Evolutionary conservation across 108 stramenopile genomes (phyloP), one percentile per base, ranked within the genome.

Genomic region (Nitzschia sp.): DNA sequence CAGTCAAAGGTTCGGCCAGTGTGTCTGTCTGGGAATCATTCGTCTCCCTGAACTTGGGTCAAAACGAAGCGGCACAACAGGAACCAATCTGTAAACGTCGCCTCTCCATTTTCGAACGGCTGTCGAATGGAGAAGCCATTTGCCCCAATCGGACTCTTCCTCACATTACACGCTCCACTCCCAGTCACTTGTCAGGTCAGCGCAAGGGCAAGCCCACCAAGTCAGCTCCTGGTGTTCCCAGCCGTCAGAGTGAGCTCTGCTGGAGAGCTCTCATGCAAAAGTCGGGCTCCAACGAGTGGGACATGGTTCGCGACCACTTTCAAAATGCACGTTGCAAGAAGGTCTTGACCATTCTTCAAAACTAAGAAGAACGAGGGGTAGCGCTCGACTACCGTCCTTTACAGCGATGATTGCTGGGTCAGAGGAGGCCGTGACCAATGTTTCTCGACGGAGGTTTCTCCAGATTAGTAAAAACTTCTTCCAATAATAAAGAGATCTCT

Each of bases 321-420:
- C 62, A 62, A 31, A 77, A 77, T 42, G 46, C 76, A 49, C 54
- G 69, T 24, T 77, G 54, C 54, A 70, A 70, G 45, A 77, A 77
- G 57, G 76, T 77, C 1, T 45, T 77, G 46, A 60, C 45, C 53
- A 77, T 77, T 49, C 23, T 77, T 21, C 76, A 77, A 31, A 53
- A 77, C 36, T 77, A 57, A 62, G 59, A 8, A 42, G 38, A 13
- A 42, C 9, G 38, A n/a, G n/a, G n/a, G n/a, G n/a, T n/a, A n/a
- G n/a, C n/a, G n/a, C n/a, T n/a, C n/a, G n/a, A n/a, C n/a, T n/a
- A n/a, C n/a, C n/a, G n/a, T n/a, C n/a, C n/a, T n/a, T n/a, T n/a
- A n/a, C n/a, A n/a, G n/a, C n/a, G n/a, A n/a, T n/a, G n/a, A n/a
- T n/a, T n/a, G n/a, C n/a, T n/a, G n/a, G n/a, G n/a, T n/a, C n/a